A percentile compares a stretch with the other conserved stretches of the same genome.
These are phyloP conservation scores for Cryptomeria japonica DNA, from an alignment of 75 land plant genomes.

Conservation along the genomic window DNA sequence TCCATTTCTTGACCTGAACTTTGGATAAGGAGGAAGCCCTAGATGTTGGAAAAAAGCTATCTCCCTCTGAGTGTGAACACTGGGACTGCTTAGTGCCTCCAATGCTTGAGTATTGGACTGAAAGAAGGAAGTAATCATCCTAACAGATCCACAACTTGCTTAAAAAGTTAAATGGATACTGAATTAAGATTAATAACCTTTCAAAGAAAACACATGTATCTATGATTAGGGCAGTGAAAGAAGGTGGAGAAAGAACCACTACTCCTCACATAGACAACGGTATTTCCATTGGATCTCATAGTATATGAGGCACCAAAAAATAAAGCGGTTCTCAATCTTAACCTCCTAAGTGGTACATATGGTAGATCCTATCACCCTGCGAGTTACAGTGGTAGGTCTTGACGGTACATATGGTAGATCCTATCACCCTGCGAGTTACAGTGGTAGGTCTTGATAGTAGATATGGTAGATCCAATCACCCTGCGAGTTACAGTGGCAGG, in stretches of 20 bases:
- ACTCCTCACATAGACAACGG: not conserved
- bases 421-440: too few relatives aligned
- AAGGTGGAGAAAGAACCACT: not conserved
- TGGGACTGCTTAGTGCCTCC: not conserved
- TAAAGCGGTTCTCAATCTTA: not conserved
- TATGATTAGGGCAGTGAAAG: not conserved
- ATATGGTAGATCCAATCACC: not conserved
- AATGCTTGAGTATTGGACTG: not conserved
- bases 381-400: too few relatives aligned
- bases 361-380: not conserved
- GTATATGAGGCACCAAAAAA: not conserved
- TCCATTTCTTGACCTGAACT: too few relatives aligned
- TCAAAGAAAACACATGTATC: not conserved
- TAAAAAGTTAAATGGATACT: not conserved
- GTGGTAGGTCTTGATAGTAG: too few relatives aligned
- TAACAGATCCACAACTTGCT: not conserved
- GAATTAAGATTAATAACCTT: not conserved
- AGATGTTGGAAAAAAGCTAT: not conserved
- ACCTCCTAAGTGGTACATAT: not conserved
- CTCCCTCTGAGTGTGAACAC: not conserved
- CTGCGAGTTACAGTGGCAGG: too few relatives aligned
- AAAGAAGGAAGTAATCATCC: not conserved
- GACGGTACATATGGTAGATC: not conserved
- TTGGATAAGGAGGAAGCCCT: not conserved
- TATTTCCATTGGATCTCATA: not conserved